phyloP scores from a whole-genome alignment of 164 flowering plant species.

The Piper betle region DNA sequence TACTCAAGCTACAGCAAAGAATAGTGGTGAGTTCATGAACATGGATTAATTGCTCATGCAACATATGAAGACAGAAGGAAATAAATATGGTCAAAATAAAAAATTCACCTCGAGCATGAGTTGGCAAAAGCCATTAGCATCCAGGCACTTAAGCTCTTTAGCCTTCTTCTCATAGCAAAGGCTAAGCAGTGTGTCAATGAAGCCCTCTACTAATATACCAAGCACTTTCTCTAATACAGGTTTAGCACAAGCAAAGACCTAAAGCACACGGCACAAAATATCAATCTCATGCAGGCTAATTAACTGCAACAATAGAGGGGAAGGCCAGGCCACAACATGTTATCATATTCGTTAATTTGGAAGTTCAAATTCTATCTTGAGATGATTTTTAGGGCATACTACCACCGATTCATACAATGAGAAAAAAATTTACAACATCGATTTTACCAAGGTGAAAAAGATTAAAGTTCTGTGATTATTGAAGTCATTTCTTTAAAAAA shows the following conservation, averaged over 20 bases:
- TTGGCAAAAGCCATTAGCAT: conserved; percentile 96
- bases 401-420: background rate
- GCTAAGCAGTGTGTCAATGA: conserved; percentile 84
- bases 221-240: conserved; percentile 81
- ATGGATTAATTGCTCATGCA: background rate
- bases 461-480: no score
- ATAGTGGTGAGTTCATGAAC: no score
- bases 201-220: conserved; percentile 92
- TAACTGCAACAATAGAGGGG: background rate
- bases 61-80: background rate
- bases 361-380: background rate
- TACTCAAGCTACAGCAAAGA: conserved; percentile 75
- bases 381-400: background rate
- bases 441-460: background rate
- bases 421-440: background rate
- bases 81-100: background rate
- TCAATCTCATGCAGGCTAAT: background rate
- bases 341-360: background rate
- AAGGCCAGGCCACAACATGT: no score
- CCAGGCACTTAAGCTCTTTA: conserved; percentile 65
- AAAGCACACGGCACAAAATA: conserved; percentile 4
- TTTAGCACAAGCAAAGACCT: conserved; percentile 95
- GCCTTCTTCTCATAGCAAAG: conserved; percentile 60
- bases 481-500: no score
- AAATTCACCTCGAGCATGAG: conserved; percentile 90